Evolutionary conservation across 192 early-diverging fungal species (phyloP), one percentile per base, ranked within the genome.

Genomic region (Gigaspora rosea): DNA sequence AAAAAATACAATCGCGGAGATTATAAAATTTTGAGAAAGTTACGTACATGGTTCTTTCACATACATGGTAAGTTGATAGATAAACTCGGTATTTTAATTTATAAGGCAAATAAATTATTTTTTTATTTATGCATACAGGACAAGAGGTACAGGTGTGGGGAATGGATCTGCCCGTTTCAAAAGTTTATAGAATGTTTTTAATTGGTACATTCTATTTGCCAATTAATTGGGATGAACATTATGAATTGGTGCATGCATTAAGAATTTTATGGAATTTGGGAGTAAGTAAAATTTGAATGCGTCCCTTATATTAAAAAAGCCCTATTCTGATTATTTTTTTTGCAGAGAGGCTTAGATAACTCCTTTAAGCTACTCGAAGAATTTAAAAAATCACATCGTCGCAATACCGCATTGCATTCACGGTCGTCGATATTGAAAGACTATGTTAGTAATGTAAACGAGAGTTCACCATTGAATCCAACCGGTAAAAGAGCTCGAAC

Each of bases 151-250:
- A 78, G 46, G 49, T 78, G 11, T 78, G 76, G 76, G 47, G 57
- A 49, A 78, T 78, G 66, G 76, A 78, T 63, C 52, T 67, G 16
- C 67, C 66, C 0, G 54, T 78, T 46, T 61, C 35, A 50, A 58
- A 62, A 58, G 52, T 78, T 48, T 78, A 70, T 58, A 32, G 67
- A 62, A 78, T 78, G 76, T 57, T 50, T 49, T 57, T 78, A 11
- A 57, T 70, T 46, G 67, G 76, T 22, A 70, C 50, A 49, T 67
- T 70, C 51, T 15, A 46, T 11, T 48, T 78, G 9, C 67, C 76
- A 70, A 47, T 78, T 18, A 48, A 71, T 70, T 78, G 65, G 36
- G 76, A 78, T 36, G 50, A 58, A 5, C 22, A 71, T 46, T 6
- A 78, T 61, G 66, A 70, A 61, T 57, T 78, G 59, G 15, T 78